Evolutionary conservation across 2,329 filamentous ascomycete species (phyloP).

Genomic region (Beauveria pseudobassiana): DNA sequence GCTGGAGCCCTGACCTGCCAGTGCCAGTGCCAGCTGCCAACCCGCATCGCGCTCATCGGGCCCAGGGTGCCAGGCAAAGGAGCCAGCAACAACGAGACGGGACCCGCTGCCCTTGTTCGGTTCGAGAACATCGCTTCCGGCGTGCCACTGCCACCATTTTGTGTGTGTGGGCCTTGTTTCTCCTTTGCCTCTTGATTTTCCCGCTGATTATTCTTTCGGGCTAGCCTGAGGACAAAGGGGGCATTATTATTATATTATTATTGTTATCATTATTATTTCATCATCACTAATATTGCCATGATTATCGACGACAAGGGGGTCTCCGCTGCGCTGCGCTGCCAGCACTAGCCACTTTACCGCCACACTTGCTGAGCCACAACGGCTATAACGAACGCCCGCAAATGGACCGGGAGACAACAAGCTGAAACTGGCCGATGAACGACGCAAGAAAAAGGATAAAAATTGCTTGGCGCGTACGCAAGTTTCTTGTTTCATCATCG

Average conservation of each 20-base stretch:
- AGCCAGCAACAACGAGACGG: background rate
- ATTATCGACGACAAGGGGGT: background rate
- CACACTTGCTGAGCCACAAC: background rate
- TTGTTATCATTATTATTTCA: background rate
- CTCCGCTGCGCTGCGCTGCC: background rate
- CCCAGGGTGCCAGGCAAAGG: background rate
- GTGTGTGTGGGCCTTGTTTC: background rate
- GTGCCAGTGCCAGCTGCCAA: background rate
- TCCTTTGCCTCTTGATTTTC: background rate
- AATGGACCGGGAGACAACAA: background rate
- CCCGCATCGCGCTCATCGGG: slow-evolving; percentile 5
- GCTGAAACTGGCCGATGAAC: background rate
- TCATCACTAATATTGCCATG: too few species aligned
- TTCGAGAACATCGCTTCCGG: slow-evolving; percentile 11
- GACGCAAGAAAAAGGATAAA: background rate
- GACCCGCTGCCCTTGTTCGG: slow-evolving; percentile 10
- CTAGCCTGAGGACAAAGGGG: too few species aligned
- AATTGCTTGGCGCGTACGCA: background rate
- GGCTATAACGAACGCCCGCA: background rate
- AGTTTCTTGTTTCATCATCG: background rate
- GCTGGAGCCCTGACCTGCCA: background rate
- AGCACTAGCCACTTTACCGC: background rate
- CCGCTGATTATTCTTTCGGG: background rate
- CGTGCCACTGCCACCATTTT: background rate
- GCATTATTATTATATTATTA: background rate